phyloP scores from a whole-genome alignment of 768 basidiomycete genomes.

The Lentinula guzmanii region DNA sequence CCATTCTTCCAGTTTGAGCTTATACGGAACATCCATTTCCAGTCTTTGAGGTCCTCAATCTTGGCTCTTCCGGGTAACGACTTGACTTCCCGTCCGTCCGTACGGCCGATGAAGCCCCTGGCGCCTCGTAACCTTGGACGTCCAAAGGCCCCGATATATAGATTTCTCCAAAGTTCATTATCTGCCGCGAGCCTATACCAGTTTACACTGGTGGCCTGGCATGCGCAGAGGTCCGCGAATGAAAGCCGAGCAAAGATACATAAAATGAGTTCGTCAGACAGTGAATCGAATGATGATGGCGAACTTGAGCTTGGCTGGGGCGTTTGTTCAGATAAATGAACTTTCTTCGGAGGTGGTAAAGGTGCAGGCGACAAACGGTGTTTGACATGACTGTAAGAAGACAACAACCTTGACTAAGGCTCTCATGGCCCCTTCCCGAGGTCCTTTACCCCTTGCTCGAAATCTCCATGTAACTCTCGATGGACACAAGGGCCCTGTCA shows the following conservation, averaged over 20 bases:
- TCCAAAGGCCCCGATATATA: constrained; percentile 63
- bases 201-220: constrained; percentile 56
- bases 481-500: constrained; percentile 78
- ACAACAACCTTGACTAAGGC: constrained; percentile 2
- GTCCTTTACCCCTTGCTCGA: constrained; percentile 47
- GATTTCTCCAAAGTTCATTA: constrained; percentile 57
- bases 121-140: constrained; percentile 63
- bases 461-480: constrained; percentile 57
- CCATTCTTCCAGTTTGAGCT: constrained; percentile 80
- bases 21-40: constrained; percentile 87
- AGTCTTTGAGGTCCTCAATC: constrained; percentile 43
- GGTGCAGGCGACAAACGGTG: constrained; percentile 39
- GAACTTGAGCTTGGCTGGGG: constrained; percentile 8
- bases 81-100: constrained; percentile 53
- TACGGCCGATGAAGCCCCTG: constrained; percentile 50
- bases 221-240: constrained; percentile 59
- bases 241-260: constrained; percentile 69
- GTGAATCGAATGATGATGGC: constrained; percentile 39
- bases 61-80: constrained; percentile 50
- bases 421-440: constrained; percentile 49
- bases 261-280: constrained; percentile 75
- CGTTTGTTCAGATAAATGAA: constrained; percentile 23
- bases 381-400: constrained; percentile 34
- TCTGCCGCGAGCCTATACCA: constrained; percentile 34
- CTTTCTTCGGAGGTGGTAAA: constrained; percentile 56